Evolutionary conservation across 192 early-diverging fungal genomes (phyloP).

Genomic region (Gaertneriomyces sp.): DNA sequence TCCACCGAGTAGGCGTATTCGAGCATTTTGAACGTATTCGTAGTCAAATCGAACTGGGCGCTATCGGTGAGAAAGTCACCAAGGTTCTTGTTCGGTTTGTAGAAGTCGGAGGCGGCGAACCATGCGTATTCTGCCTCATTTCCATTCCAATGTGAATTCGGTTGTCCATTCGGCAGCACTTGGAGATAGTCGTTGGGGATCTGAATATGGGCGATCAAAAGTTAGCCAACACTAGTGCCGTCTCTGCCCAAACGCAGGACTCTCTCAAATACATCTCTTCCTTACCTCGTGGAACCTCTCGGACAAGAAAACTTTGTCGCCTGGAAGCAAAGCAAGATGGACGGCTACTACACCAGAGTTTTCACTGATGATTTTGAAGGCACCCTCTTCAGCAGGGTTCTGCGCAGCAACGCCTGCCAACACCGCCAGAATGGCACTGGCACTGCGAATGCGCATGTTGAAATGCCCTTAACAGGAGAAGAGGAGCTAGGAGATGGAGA

Average conservation of each 20-base stretch:
- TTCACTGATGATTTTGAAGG: conserved; percentile 15
- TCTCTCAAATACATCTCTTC: too few relatives aligned
- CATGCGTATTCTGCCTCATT: neutral
- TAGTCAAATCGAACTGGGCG: conserved; percentile 19
- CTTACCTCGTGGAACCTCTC: conserved; percentile 25
- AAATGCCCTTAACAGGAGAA: neutral
- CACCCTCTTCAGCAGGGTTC: neutral
- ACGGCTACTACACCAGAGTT: conserved; percentile 29
- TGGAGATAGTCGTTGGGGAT: conserved; percentile 17
- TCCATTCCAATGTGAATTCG: conserved; percentile 11
- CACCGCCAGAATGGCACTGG: neutral
- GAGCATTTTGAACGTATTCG: conserved; percentile 9
- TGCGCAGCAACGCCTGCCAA: neutral
- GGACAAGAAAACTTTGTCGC: conserved; percentile 15
- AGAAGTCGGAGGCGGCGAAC: conserved; percentile 2
- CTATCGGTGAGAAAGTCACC: conserved; percentile 22
- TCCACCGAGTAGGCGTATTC: conserved; percentile 9
- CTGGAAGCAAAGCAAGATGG: conserved; percentile 27
- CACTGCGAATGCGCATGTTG: neutral
- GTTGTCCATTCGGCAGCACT: neutral
- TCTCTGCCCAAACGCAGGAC: too few relatives aligned
- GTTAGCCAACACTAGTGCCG: too few relatives aligned
- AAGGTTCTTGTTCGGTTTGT: conserved; percentile 28
- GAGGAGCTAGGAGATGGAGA: neutral
- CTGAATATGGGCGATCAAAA: too few relatives aligned